Base-by-base conservation (phyloP, 106 monocot species). In the Triglochin maritima region DNA sequence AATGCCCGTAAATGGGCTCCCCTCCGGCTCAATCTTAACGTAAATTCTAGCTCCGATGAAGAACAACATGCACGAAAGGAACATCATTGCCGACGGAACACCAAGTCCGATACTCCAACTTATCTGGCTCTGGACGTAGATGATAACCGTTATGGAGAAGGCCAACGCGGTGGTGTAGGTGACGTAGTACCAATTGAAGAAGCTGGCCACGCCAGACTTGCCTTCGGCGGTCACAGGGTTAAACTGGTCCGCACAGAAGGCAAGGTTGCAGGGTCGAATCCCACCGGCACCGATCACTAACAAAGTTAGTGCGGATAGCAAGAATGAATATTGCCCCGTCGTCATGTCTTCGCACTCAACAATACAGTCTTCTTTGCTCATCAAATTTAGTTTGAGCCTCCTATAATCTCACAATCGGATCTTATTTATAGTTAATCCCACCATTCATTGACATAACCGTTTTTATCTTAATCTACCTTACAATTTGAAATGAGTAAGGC, bases 111-210 rank as follows among this genome's bases (percentile, higher is more conserved):
- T 16, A 0, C 82, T 13, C 92, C 92, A 92, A 73, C 76, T 92
- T 5, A 92, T 66, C 16, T 78, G 69, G 65, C 76, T 85, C 79
- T 92, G 92, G 4, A 92, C 63, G 72, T 92, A 92, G 70, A 92
- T 79, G 75, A 92, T 85, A 46, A 87, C 65, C 1, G 87, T 92
- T 46, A 80, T 53, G 2, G 87, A 82, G 56, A 92, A 15, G 76
- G 83, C 77, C 71, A 87, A 73, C 14, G 87, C 85, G 6, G 73
- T 9, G 12, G 92, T 85, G 78, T 81, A 82, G 49, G 85, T 85
- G 81, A 92, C 84, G 74, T 92, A 92, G 82, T 85, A 89, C 89
- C 89, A 89, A 60, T 85, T 89, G 78, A 92, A 92, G 85, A 92
- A 92, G 69, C 92, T 92, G 76, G 73, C 74, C 70, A 87, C 85